These are phyloP conservation scores for Aaosphaeria arxii DNA, from an alignment of 2,329 filamentous ascomycete genomes.

Conservation along the genomic window DNA sequence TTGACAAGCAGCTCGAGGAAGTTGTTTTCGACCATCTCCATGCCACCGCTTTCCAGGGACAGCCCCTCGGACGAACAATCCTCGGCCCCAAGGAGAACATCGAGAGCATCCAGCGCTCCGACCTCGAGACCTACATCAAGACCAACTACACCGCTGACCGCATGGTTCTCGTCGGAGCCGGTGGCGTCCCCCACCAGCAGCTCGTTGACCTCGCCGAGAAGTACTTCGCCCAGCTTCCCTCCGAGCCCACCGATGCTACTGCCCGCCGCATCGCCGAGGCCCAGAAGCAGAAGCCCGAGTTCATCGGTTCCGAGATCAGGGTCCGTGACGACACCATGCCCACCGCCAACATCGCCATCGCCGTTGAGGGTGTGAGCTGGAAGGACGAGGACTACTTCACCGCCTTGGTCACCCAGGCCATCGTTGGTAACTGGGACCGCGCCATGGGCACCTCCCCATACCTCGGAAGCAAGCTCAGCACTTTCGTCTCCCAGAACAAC, in stretches of 20 bases:
- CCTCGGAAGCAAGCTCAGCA: constrained; percentile 96
- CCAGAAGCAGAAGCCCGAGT: constrained; percentile 85
- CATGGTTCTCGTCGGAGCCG: constrained; percentile 96
- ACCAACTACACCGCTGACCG: constrained; percentile 99
- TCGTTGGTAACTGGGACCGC: constrained; percentile 99
- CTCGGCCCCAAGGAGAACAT: constrained; percentile 98
- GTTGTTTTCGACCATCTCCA: constrained; percentile 99
- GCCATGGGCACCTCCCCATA: constrained; percentile 96
- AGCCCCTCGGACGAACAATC: constrained; percentile 96
- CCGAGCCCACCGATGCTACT: constrained; percentile 69
- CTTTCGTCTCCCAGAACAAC: constrained; percentile 88
- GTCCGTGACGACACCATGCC: constrained; percentile 95
- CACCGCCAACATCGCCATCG: constrained; percentile 96
- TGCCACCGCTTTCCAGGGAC: constrained; percentile 94
- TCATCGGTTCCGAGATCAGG: constrained; percentile 93
- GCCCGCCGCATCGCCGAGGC: constrained; percentile 69
- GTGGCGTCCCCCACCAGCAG: constrained; percentile 89
- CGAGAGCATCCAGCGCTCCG: constrained; percentile 86
- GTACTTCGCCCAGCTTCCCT: constrained; percentile 81
- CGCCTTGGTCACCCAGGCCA: constrained; percentile 93
- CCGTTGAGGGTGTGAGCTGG: constrained; percentile 99
- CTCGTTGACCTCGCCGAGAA: constrained; percentile 95
- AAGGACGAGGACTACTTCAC: constrained; percentile 99
- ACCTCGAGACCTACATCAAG: constrained; percentile 96
- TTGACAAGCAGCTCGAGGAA: constrained; percentile 99